A percentile compares a stretch with the other conserved stretches of the same genome.
These are phyloP conservation scores for Metschnikowia reukaufii DNA, from an alignment of 805 yeast genomes.

Conservation along the genomic window DNA sequence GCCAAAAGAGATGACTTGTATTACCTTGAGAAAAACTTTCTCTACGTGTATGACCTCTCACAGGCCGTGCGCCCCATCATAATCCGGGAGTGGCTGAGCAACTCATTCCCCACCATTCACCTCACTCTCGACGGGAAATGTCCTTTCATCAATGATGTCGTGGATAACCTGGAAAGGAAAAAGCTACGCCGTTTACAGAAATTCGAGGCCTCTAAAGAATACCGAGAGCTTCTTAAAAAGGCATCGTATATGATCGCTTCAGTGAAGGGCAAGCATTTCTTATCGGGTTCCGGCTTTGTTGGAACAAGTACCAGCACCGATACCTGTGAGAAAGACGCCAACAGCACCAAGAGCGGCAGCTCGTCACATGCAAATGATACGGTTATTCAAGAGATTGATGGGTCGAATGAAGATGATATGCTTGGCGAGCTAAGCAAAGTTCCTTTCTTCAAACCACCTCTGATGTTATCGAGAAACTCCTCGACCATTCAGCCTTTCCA, in stretches of 20 bases:
- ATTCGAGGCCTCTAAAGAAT: slow-evolving; percentile 42
- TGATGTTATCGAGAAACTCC: slow-evolving; percentile 34
- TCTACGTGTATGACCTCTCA: slow-evolving; percentile 77
- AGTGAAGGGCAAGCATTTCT: slow-evolving; percentile 13
- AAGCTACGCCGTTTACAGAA: slow-evolving; percentile 40
- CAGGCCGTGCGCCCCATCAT: slow-evolving; percentile 80
- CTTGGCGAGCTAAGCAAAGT: slow-evolving; percentile 7
- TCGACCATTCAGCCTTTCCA: slow-evolving; percentile 37
- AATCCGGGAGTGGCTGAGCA: slow-evolving; percentile 72
- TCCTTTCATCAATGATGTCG: slow-evolving; percentile 70
- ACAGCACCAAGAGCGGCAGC: slow-evolving; percentile 10
- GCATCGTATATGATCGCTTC: slow-evolving; percentile 35
- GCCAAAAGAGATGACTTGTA: slow-evolving; percentile 83
- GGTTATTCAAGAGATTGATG: slow-evolving; percentile 12
- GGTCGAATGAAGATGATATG: slow-evolving; percentile 10
- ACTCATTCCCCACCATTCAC: slow-evolving; percentile 55
- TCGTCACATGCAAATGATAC: slow-evolving; percentile 15
- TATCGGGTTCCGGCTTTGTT: not conserved
- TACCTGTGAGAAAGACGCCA: slow-evolving; percentile 7
- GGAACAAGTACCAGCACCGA: slow-evolving; percentile 20
- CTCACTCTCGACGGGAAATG: slow-evolving; percentile 72
- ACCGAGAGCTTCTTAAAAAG: slow-evolving; percentile 38
- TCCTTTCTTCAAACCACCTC: slow-evolving; percentile 32
- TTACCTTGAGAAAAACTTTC: slow-evolving; percentile 69
- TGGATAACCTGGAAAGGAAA: slow-evolving; percentile 42